Conservation (phyloP, 176 grass and related monocot species). For the Aegilops sharonensis region DNA sequence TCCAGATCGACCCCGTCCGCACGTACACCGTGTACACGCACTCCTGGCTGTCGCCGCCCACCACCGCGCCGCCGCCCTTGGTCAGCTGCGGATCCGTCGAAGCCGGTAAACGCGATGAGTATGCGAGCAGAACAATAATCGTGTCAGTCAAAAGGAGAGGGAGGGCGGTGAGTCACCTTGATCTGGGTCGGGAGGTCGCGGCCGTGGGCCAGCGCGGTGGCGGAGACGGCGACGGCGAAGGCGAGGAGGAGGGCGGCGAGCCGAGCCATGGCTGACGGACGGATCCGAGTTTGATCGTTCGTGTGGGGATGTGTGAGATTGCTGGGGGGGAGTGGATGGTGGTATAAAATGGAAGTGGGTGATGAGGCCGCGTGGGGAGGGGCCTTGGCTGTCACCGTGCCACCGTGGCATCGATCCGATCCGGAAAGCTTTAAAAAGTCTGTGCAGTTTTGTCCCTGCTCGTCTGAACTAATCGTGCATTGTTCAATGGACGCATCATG, state of each 20-base stretch:
- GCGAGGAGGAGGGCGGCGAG: constrained; percentile 24
- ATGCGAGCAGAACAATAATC: no score
- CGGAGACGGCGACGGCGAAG: constrained; percentile 20
- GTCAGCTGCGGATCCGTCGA: background rate
- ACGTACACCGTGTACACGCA: constrained; percentile 97
- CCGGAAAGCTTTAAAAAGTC: background rate
- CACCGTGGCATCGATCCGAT: constrained; percentile 18
- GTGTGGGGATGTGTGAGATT: background rate
- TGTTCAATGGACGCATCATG: constrained; percentile 10
- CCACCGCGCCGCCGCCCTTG: background rate
- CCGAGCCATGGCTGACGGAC: constrained; percentile 21
- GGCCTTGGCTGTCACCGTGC: background rate
- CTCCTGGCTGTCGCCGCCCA: constrained; percentile 12
- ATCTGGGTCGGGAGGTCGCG: background rate
- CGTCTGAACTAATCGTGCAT: background rate
- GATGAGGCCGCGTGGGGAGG: constrained; percentile 9
- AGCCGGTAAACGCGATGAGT: background rate
- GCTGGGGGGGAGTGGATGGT: background rate
- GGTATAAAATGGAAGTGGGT: background rate
- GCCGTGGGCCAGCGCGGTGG: background rate
- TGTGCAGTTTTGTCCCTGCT: background rate
- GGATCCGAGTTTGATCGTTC: no score
- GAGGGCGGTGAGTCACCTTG: constrained; percentile 5
- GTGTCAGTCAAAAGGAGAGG: background rate
- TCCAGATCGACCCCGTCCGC: constrained; percentile 81